Evolutionary conservation across 1,284 basidiomycete genomes (phyloP), one percentile per base, ranked within the genome.

Genomic region (Marasmius fiardii): DNA sequence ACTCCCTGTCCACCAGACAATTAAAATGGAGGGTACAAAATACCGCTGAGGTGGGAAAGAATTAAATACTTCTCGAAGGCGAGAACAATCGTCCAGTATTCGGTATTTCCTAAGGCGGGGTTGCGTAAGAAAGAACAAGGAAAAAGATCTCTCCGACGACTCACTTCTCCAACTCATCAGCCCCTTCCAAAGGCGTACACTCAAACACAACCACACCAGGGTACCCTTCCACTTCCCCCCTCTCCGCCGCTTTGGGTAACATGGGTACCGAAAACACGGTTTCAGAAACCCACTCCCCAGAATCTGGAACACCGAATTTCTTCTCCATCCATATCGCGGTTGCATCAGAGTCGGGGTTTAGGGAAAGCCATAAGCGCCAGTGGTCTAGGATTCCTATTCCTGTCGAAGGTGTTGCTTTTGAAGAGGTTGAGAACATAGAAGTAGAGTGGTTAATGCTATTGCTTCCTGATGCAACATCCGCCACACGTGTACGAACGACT

Each of bases 301-400:
- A 84, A 2, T 71, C 66, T 0, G 85, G 85, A 16, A 88, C 75
- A 58, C 83, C 75, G 59, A 90, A 88, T 68, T 90, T 90, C 60
- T 76, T 76, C 63, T 89, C 83, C 45, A 90, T 61, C 88, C 88
- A 90, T 43, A 89, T 88, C 2, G 88, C 88, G 5, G 88, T 90
- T 12, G 78, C 80, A 62, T 90, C 88, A 60, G 76, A 82, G 53
- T 82, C 83, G 3, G 80, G 79, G 63, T 90, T 90, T 64, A 82
- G 72, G 2, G 87, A 87, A n/a, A 90, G 62, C 88, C 88, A 90
- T 21, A 82, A 63, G 8, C 74, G 73, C 84, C 85, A 88, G 24
- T 23, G 28, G 11, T 43, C 31, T 8, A 39, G 28, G 73, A 64
- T 7, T 37, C n/a, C n/a, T n/a, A 64, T 64, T 33, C 63, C 65